These are phyloP conservation scores for Amanita muscaria DNA, from an alignment of 768 basidiomycete species.

Conservation along the genomic window DNA sequence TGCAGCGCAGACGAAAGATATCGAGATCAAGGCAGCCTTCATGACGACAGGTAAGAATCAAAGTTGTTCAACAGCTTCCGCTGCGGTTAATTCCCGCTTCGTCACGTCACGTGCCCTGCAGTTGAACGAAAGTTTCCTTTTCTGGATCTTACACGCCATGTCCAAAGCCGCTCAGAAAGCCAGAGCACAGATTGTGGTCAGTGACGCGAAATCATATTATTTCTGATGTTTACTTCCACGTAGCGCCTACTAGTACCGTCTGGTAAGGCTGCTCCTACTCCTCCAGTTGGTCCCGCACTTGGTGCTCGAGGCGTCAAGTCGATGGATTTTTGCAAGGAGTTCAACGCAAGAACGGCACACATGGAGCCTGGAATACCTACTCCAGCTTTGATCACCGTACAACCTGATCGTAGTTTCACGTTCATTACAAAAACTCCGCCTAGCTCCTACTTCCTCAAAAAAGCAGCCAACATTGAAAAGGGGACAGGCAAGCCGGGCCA, in stretches of 20 bases:
- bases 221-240: conserved; percentile 7
- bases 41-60: conserved; percentile 23
- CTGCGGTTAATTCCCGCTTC: not conserved
- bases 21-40: conserved; percentile 39
- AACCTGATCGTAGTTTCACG: conserved; percentile 91
- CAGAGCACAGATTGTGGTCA: conserved; percentile 69
- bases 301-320: conserved; percentile 98
- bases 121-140: not conserved
- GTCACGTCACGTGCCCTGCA: not conserved
- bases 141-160: conserved; percentile 31
- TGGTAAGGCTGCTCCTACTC: conserved; percentile 92
- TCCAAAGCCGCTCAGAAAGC: conserved; percentile 57
- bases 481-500: conserved; percentile 79
- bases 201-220: conserved; percentile 21
- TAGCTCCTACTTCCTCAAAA: conserved; percentile 83
- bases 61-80: not conserved
- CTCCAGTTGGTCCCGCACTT: conserved; percentile 93
- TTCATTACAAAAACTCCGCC: conserved; percentile 92
- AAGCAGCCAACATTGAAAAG: conserved; percentile 83
- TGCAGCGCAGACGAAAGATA: conserved; percentile 35
- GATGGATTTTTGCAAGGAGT: conserved; percentile 99
- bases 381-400: conserved; percentile 88
- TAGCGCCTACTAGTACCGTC: conserved; percentile 85
- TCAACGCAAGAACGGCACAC: conserved; percentile 94
- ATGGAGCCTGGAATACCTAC: conserved; percentile 77